phyloP scores from a whole-genome alignment of 768 basidiomycete species.

The Fomitopsis serialis region DNA sequence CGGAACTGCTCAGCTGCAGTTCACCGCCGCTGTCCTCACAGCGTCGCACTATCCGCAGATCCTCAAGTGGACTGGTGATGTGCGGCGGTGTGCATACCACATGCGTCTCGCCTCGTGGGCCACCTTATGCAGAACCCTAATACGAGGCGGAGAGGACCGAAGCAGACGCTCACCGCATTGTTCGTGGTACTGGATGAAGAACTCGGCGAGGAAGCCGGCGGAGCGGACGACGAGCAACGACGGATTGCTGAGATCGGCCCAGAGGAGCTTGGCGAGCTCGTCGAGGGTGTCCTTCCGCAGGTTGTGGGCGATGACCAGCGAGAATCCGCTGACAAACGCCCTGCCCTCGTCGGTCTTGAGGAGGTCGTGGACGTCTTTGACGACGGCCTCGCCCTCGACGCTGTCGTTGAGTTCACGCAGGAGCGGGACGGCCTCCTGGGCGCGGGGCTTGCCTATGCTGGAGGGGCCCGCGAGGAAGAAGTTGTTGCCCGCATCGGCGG shows the following conservation, averaged over 20 bases:
- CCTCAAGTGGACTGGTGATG: too few relatives aligned
- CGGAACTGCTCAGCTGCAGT: too few relatives aligned
- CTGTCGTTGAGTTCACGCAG: constrained; percentile 85
- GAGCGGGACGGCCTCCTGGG: constrained; percentile 70
- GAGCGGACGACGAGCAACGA: constrained; percentile 77
- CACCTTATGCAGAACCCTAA: too few relatives aligned
- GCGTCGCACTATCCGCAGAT: too few relatives aligned
- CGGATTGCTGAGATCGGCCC: constrained; percentile 53
- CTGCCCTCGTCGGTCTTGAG: constrained; percentile 16
- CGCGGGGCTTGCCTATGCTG: constrained; percentile 78
- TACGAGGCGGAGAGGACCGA: too few relatives aligned
- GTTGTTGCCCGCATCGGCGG: constrained; percentile 88
- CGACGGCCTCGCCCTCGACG: constrained; percentile 65
- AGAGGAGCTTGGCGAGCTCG: constrained; percentile 59
- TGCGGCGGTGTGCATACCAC: too few relatives aligned
- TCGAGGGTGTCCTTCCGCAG: constrained; percentile 50
- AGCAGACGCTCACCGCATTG: constrained; percentile 59
- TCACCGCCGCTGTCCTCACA: too few relatives aligned
- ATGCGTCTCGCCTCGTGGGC: too few relatives aligned
- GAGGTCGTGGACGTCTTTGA: constrained; percentile 33
- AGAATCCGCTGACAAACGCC: constrained; percentile 23
- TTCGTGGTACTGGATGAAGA: constrained; percentile 86
- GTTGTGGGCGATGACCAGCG: constrained; percentile 85
- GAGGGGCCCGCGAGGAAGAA: constrained; percentile 81
- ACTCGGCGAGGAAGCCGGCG: constrained; percentile 86